phyloP scores from a whole-genome alignment of 2,329 filamentous ascomycete species.

The Fusarium buxicola region DNA sequence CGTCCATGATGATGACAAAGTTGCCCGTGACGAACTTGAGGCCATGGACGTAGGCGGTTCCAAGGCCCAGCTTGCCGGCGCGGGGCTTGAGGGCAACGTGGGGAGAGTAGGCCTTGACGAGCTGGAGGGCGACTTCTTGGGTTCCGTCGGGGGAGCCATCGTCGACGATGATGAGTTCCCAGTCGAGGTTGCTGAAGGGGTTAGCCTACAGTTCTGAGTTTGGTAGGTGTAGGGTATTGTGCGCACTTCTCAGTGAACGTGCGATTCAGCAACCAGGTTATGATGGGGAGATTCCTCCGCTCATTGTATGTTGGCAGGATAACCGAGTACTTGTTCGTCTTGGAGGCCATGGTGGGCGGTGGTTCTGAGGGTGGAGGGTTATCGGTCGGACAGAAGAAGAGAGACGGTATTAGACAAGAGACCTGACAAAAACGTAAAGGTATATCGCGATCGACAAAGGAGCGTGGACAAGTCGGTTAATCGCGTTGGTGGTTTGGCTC shows the following conservation, averaged over 20 bases:
- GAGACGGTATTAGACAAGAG: neutral
- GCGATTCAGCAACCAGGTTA: slow-evolving; percentile 91
- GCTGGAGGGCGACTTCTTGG: slow-evolving; percentile 88
- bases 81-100: slow-evolving; percentile 88
- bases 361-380: slow-evolving; percentile 12
- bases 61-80: slow-evolving; percentile 94
- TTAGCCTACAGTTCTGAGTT: neutral
- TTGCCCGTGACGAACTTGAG: slow-evolving; percentile 91
- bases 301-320: slow-evolving; percentile 99
- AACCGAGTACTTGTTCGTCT: slow-evolving; percentile 87
- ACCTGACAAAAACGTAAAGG: slow-evolving; percentile 1
- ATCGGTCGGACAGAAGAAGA: slow-evolving; percentile 10
- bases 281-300: slow-evolving; percentile 95
- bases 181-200: slow-evolving; percentile 81
- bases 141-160: slow-evolving; percentile 98
- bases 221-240: fast-evolving
- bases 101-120: slow-evolving; percentile 84
- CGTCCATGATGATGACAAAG: slow-evolving; percentile 99
- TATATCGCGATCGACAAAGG: slow-evolving; percentile 38
- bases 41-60: slow-evolving; percentile 95
- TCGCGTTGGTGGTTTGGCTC: slow-evolving; percentile 38
- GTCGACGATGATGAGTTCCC: slow-evolving; percentile 98
- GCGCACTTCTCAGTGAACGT: slow-evolving; percentile 89
- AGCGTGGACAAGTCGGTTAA: slow-evolving; percentile 41
- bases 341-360: slow-evolving; percentile 58